Evolutionary conservation across 108 stramenopile genomes (phyloP).

Genomic region (Seminavis robusta): DNA sequence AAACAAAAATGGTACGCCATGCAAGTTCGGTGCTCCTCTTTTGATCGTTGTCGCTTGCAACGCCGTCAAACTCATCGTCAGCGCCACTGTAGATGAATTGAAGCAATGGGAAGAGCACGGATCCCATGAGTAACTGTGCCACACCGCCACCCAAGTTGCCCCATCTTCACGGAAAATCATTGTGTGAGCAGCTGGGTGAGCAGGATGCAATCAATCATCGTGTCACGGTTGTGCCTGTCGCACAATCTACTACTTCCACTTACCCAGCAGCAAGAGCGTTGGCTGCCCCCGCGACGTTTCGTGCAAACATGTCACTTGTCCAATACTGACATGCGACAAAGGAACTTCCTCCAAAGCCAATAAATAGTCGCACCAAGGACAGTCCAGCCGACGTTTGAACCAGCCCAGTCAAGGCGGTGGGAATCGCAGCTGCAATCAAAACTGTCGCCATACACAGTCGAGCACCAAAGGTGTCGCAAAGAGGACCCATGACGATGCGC

Average conservation of each 20-base stretch:
- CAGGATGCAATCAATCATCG: background rate
- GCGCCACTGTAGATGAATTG: constrained; percentile 34
- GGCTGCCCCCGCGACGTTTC: constrained; percentile 76
- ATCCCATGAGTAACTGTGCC: constrained; percentile 62
- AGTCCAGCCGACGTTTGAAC: constrained; percentile 55
- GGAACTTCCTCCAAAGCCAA: constrained; percentile 72
- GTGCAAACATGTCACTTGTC: constrained; percentile 73
- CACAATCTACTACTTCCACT: constrained; percentile 66
- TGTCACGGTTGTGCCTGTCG: constrained; percentile 19
- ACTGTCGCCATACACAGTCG: constrained; percentile 59
- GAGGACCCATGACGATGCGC: constrained; percentile 72
- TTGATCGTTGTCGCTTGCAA: too few species aligned
- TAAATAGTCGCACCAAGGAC: constrained; percentile 66
- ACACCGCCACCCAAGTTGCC: constrained; percentile 85
- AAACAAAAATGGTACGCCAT: constrained; percentile 64
- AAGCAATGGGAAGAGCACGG: constrained; percentile 62
- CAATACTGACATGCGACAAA: constrained; percentile 84
- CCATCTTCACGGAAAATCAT: too few species aligned
- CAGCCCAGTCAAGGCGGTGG: constrained; percentile 62
- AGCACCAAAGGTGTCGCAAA: constrained; percentile 75
- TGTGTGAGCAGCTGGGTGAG: too few species aligned
- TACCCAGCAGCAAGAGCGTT: constrained; percentile 77
- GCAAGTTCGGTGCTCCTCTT: constrained; percentile 52
- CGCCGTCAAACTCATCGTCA: constrained; percentile 9
- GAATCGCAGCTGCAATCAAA: constrained; percentile 62